These are phyloP conservation scores for Phoenix roebelenii DNA, from an alignment of 176 grass and related monocot genomes.

Conservation along the genomic window DNA sequence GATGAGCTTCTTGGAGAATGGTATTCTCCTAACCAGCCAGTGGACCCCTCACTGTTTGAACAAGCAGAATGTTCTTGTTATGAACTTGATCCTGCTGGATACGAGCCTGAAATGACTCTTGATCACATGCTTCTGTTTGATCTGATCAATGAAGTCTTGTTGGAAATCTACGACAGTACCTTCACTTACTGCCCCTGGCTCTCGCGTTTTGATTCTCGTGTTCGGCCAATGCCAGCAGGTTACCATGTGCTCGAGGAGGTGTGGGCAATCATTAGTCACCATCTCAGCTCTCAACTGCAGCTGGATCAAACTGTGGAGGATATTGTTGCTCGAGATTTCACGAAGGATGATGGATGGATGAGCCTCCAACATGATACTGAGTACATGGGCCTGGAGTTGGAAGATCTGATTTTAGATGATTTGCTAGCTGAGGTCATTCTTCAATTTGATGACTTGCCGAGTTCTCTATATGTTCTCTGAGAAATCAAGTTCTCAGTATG, in stretches of 20 bases:
- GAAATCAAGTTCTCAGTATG: too few species aligned
- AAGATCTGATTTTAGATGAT: constrained; percentile 69
- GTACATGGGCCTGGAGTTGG: constrained; percentile 37
- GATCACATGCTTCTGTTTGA: constrained; percentile 87
- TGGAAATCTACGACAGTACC: constrained; percentile 56
- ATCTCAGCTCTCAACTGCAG: constrained; percentile 42
- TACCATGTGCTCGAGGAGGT: constrained; percentile 64
- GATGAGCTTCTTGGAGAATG: constrained; percentile 35
- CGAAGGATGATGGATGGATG: constrained; percentile 68
- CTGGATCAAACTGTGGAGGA: constrained; percentile 42
- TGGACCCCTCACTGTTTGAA: constrained; percentile 48
- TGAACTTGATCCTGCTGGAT: constrained; percentile 10
- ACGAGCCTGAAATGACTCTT: constrained; percentile 29
- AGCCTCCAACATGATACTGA: constrained; percentile 48
- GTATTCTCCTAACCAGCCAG: constrained; percentile 44
- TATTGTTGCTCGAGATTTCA: constrained; percentile 53
- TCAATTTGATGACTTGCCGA: constrained; percentile 27
- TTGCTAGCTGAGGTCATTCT: constrained; percentile 64
- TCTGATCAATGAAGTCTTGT: constrained; percentile 76
- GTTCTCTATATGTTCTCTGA: too few species aligned
- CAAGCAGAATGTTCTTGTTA: constrained; percentile 45
- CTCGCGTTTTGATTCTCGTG: constrained; percentile 26
- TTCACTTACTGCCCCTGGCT: constrained; percentile 31
- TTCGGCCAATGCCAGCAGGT: constrained; percentile 45
- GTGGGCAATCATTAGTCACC: constrained; percentile 48